Conservation (phyloP, 139 green algal genomes). For the Chlorella sp. region DNA sequence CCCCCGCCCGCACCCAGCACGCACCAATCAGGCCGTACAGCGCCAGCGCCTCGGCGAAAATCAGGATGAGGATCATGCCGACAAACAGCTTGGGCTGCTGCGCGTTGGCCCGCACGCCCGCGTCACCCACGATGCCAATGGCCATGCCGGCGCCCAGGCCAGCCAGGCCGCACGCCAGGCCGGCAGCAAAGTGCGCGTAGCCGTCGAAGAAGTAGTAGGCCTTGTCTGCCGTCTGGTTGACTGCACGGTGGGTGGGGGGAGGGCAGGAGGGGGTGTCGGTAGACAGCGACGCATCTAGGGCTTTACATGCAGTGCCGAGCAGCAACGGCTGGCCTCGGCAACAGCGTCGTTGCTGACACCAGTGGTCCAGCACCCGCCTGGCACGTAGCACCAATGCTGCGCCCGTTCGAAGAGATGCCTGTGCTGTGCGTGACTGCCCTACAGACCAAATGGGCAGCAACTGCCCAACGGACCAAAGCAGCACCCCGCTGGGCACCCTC, state of each 20-base stretch:
- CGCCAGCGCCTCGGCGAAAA: constrained; percentile 99
- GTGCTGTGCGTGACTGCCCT: not conserved
- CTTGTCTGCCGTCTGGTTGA: constrained; percentile 78
- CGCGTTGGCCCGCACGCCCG: constrained; percentile 97
- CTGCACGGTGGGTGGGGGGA: constrained; percentile 50
- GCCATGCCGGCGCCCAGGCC: constrained; percentile 97
- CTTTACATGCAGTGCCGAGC: not conserved
- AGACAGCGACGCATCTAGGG: not conserved
- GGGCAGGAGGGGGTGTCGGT: not conserved
- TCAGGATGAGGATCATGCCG: constrained; percentile 99
- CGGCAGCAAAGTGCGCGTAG: constrained; percentile 96
- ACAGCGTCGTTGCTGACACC: not conserved
- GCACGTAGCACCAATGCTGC: not conserved
- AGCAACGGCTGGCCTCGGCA: not conserved
- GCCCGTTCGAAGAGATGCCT: not conserved
- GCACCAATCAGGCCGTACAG: constrained; percentile 98
- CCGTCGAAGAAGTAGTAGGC: constrained; percentile 98
- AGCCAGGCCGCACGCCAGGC: constrained; percentile 95
- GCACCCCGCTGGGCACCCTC: too few relatives aligned
- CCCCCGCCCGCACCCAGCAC: constrained; percentile 7
- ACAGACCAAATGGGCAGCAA: too few relatives aligned
- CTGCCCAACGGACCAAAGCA: too few relatives aligned
- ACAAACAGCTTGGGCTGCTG: constrained; percentile 99
- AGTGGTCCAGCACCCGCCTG: not conserved
- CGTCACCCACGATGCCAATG: constrained; percentile 99